Percentiles rank a stretch among this genome's conserved stretches.
phyloP scores from a whole-genome alignment of 345 rosid species.

The Eucalyptus coolabah region DNA sequence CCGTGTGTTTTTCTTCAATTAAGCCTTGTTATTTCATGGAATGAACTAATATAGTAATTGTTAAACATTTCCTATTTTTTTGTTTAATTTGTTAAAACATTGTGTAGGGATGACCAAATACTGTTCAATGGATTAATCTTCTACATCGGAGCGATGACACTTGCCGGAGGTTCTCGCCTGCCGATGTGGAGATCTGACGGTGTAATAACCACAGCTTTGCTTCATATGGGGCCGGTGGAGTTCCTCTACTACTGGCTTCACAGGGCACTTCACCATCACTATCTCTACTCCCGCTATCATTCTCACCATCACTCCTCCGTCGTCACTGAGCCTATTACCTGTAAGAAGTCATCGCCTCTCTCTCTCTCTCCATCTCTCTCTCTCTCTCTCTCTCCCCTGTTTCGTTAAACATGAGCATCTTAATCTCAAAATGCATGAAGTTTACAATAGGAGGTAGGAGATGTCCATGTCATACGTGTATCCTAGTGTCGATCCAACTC shows the following conservation, averaged over 20 bases:
- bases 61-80: background rate
- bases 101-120: slow-evolving; percentile 75
- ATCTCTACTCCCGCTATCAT: slow-evolving; percentile 78
- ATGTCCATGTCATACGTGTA: background rate
- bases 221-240: slow-evolving; percentile 74
- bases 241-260: slow-evolving; percentile 81
- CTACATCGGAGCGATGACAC: background rate
- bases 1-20: background rate
- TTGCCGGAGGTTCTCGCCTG: slow-evolving; percentile 19
- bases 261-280: slow-evolving; percentile 75
- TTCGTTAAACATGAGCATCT: background rate
- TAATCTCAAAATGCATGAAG: background rate
- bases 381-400: background rate
- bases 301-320: slow-evolving; percentile 92
- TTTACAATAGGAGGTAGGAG: background rate
- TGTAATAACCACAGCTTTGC: slow-evolving; percentile 14
- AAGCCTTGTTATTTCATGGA: background rate
- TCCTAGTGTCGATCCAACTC: background rate
- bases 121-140: slow-evolving; percentile 38
- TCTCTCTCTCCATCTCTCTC: background rate
- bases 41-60: background rate
- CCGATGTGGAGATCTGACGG: slow-evolving; percentile 63
- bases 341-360: slow-evolving; percentile 7
- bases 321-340: slow-evolving; percentile 75
- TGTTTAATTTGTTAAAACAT: background rate